Percentiles rank a stretch among this genome's conserved stretches.
Evolutionary conservation across 306 rosid genomes (phyloP).

Genomic region (Benincasa hispida): DNA sequence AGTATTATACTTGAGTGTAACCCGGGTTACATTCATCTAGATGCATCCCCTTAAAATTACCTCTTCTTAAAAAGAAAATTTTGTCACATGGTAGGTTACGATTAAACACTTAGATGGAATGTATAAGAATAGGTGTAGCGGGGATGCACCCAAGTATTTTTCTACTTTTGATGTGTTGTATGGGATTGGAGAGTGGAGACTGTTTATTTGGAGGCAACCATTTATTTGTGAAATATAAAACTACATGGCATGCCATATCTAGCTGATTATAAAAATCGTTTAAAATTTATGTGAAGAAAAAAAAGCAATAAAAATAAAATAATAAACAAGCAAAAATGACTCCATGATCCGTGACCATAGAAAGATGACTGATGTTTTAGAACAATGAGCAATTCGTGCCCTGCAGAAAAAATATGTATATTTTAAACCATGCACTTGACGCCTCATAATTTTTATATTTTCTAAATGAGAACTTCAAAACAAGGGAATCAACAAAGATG

Average conservation of each 20-base stretch:
- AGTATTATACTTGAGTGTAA: too few species aligned
- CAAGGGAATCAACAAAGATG: background rate
- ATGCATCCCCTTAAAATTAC: too few species aligned
- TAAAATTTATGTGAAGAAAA: background rate
- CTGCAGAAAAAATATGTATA: background rate
- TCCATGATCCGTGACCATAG: background rate
- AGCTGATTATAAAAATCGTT: background rate
- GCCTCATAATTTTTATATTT: background rate
- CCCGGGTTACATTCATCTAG: too few species aligned
- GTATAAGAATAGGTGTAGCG: too few species aligned
- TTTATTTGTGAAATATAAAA: background rate
- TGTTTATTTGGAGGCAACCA: background rate
- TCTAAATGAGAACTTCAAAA: background rate
- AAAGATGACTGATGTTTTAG: background rate
- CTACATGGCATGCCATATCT: background rate
- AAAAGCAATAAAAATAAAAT: background rate
- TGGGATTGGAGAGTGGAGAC: background rate
- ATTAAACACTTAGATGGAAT: too few species aligned
- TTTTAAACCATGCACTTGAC: background rate
- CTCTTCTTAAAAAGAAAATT: too few species aligned
- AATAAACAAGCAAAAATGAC: background rate
- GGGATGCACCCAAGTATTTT: too few species aligned
- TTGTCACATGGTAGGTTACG: too few species aligned
- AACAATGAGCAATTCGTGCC: background rate
- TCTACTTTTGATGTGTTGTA: background rate